phyloP scores from a whole-genome alignment of 1,139 yeast genomes.

The Hemisphaericaspora xylanilytica region DNA sequence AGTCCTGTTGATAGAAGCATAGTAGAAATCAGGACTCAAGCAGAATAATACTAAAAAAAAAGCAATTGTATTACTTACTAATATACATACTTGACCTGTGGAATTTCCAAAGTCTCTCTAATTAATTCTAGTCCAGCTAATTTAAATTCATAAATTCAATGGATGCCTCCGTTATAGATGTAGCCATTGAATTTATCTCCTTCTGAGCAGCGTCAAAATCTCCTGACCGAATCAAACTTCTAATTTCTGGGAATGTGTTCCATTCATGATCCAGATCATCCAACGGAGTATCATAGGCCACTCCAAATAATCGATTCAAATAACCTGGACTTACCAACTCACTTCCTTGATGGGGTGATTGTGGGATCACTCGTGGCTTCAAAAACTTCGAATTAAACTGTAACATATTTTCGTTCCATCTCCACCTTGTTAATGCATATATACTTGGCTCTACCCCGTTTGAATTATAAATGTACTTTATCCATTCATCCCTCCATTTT shows the following conservation, averaged over 20 bases:
- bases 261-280: slow-evolving; percentile 39
- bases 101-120: too few species aligned
- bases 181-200: slow-evolving; percentile 50
- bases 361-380: slow-evolving; percentile 6
- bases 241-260: slow-evolving; percentile 72
- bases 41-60: too few species aligned
- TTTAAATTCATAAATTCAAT: slow-evolving; percentile 12
- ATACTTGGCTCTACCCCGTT: slow-evolving; percentile 65
- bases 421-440: slow-evolving; percentile 69
- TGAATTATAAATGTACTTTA: slow-evolving; percentile 29
- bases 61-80: too few species aligned
- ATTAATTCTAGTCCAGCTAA: background rate
- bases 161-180: slow-evolving; percentile 27
- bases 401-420: slow-evolving; percentile 70
- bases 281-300: slow-evolving; percentile 56
- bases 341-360: background rate
- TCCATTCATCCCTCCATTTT: slow-evolving; percentile 58
- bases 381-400: slow-evolving; percentile 56
- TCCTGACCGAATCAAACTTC: slow-evolving; percentile 56
- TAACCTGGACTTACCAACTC: slow-evolving; percentile 56
- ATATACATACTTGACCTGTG: too few species aligned
- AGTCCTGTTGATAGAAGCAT: slow-evolving; percentile 11
- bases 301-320: slow-evolving; percentile 68
- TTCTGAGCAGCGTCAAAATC: slow-evolving; percentile 57
- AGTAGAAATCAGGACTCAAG: too few species aligned